Conservation (phyloP, 768 basidiomycete genomes). For the Harrya chromipes region DNA sequence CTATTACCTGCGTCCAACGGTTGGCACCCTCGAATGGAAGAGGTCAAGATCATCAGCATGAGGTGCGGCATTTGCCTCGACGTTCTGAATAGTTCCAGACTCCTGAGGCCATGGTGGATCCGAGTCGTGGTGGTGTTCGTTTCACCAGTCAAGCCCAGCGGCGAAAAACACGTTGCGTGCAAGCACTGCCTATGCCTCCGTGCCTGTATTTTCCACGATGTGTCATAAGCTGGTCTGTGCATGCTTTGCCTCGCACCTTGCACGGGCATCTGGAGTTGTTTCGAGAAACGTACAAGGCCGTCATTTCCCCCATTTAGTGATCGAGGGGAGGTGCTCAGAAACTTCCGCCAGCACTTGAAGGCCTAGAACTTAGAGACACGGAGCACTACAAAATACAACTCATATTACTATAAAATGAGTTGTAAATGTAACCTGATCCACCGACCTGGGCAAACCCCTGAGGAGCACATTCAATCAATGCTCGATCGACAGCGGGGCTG, state of each 20-base stretch:
- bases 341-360: neutral
- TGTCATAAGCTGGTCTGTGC: neutral
- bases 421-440: neutral
- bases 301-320: neutral
- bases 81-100: neutral
- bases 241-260: neutral
- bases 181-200: neutral
- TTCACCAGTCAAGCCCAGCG: neutral
- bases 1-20: conserved; percentile 1
- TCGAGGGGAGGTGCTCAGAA: neutral
- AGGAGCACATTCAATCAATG: conserved; percentile 1
- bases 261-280: neutral
- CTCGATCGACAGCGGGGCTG: neutral
- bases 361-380: neutral
- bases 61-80: neutral
- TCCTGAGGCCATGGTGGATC: neutral
- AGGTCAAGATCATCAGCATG: neutral
- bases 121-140: neutral
- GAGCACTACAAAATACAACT: neutral
- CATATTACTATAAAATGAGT: neutral
- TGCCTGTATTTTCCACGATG: neutral
- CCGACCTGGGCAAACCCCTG: neutral
- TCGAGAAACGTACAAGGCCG: neutral
- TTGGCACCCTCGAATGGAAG: neutral
- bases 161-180: neutral